A percentile compares a stretch with the other conserved stretches of the same genome.
phyloP scores from a whole-genome alignment of 495 filamentous ascomycete genomes.

The Rostrohypoxylon terebratum region DNA sequence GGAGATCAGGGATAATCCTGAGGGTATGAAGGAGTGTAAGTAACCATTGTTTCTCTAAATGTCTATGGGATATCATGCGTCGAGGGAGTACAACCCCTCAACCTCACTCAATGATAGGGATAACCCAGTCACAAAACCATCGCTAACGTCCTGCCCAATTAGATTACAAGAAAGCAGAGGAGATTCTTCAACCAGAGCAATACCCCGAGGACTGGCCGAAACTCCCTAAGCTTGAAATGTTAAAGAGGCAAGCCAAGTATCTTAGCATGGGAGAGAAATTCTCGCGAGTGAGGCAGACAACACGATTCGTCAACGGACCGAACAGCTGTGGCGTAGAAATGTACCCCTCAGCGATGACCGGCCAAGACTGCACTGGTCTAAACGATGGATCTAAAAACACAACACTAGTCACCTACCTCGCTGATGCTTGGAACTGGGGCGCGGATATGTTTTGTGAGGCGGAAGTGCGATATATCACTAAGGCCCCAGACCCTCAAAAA shows the following conservation, averaged over 20 bases:
- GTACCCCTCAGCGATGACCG: slow-evolving; percentile 67
- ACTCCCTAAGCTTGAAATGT: slow-evolving; percentile 67
- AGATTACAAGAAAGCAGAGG: slow-evolving; percentile 68
- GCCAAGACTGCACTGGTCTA: slow-evolving; percentile 71
- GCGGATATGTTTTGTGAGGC: slow-evolving; percentile 80
- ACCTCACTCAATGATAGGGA: not conserved
- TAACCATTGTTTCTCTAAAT: slow-evolving; percentile 8
- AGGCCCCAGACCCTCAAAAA: slow-evolving; percentile 55
- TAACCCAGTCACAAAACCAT: not conserved
- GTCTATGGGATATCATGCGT: not conserved
- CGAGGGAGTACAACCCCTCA: not conserved
- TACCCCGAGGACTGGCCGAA: slow-evolving; percentile 69
- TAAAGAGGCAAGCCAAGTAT: slow-evolving; percentile 65
- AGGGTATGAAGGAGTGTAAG: slow-evolving; percentile 64
- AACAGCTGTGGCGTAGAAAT: slow-evolving; percentile 73
- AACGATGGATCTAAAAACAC: slow-evolving; percentile 77
- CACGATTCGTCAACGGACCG: slow-evolving; percentile 67
- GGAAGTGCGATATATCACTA: slow-evolving; percentile 73
- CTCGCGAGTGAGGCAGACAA: slow-evolving; percentile 69
- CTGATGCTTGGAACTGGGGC: slow-evolving; percentile 82
- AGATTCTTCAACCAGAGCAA: slow-evolving; percentile 68
- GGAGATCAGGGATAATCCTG: slow-evolving; percentile 64
- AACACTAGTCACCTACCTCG: slow-evolving; percentile 72
- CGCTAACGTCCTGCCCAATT: slow-evolving; percentile 20
- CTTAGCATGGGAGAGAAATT: slow-evolving; percentile 66